Conservation (phyloP, 148 eudicot genomes). For the Suaeda aralocaspica region DNA sequence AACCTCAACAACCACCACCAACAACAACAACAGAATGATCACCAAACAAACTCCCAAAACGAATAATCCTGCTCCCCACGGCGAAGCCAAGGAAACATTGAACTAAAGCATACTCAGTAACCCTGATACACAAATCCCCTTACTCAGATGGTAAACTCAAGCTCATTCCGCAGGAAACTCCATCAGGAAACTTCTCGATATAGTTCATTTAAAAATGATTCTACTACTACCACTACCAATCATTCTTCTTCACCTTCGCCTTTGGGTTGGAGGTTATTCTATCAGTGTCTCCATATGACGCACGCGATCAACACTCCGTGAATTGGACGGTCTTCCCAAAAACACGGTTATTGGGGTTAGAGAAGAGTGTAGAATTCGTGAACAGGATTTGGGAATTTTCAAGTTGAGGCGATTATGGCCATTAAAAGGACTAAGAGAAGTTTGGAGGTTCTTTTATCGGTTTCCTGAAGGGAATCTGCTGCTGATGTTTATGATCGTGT, state of each 20-base stretch:
- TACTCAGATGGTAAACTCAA: conserved; percentile 54
- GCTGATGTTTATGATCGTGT: conserved; percentile 96
- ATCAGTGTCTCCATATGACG: conserved; percentile 84
- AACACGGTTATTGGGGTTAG: conserved; percentile 58
- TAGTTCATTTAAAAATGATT: no score
- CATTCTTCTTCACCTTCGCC: not conserved
- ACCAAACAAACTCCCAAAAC: conserved; percentile 49
- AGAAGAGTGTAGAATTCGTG: conserved; percentile 82
- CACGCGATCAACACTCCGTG: conserved; percentile 62
- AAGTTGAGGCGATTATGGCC: conserved; percentile 56
- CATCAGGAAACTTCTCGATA: no score
- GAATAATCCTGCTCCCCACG: conserved; percentile 78
- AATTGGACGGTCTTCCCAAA: conserved; percentile 64
- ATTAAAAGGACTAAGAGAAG: conserved; percentile 49
- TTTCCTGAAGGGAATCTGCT: conserved; percentile 98
- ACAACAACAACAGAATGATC: not conserved
- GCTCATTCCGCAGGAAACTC: conserved; percentile 43
- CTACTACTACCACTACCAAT: no score
- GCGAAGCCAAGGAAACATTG: conserved; percentile 75
- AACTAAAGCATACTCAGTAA: conserved; percentile 48
- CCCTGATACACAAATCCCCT: conserved; percentile 70
- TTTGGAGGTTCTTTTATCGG: conserved; percentile 78
- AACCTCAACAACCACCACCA: not conserved
- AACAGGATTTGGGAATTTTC: conserved; percentile 95
- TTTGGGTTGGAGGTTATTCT: conserved; percentile 58